phyloP scores from a whole-genome alignment of 106 monocot genomes.

The Triglochin maritima region DNA sequence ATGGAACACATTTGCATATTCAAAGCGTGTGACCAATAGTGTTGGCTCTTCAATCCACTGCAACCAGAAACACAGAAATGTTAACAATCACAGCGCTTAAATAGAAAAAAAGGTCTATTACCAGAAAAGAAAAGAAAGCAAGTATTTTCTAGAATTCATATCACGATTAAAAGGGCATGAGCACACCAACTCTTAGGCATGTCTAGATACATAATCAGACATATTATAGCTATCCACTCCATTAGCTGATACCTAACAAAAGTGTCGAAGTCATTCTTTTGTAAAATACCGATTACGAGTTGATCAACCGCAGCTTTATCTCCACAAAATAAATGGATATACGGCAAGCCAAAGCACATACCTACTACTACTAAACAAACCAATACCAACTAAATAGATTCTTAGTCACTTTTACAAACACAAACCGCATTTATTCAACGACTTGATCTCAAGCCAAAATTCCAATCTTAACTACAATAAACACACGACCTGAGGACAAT shows the following conservation, averaged over 20 bases:
- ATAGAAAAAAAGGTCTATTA: not conserved
- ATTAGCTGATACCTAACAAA: too few species aligned
- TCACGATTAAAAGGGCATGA: too few species aligned
- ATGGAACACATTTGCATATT: constrained; percentile 98
- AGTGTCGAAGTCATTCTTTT: too few species aligned
- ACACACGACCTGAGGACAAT: constrained; percentile 51
- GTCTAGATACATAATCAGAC: too few species aligned
- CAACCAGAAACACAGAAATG: constrained; percentile 5
- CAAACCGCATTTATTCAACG: too few species aligned
- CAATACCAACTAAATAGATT: not conserved
- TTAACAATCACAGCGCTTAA: not conserved
- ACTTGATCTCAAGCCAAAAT: not conserved
- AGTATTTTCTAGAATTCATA: too few species aligned
- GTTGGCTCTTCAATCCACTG: constrained; percentile 94
- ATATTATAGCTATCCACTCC: too few species aligned
- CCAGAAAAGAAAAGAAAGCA: not conserved
- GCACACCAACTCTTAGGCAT: too few species aligned
- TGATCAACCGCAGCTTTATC: too few species aligned
- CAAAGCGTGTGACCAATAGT: constrained; percentile 86
- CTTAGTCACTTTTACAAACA: not conserved
- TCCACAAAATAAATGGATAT: too few species aligned
- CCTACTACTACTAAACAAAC: not conserved
- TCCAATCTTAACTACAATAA: not conserved
- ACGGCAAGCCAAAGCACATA: not conserved
- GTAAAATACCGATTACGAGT: too few species aligned